Base-by-base conservation (phyloP, 2,329 filamentous ascomycete genomes). In the Epichloe aotearoae region DNA sequence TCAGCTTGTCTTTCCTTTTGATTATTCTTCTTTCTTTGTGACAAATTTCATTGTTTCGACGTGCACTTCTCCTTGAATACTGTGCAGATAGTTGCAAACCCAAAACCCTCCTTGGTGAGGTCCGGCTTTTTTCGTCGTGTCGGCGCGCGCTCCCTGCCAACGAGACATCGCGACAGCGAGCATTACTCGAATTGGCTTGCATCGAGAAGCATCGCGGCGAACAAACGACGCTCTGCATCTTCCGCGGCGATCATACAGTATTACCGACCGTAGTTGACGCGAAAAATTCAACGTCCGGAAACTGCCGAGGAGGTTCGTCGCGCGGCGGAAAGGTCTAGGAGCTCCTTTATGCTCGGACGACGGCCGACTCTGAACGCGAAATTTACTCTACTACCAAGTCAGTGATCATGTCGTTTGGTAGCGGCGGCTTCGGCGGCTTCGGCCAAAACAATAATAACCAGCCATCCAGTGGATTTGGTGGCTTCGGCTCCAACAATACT, bases 341-440 rank as follows among this genome's bases (percentile, higher is more conserved):
- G 37, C 20, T 49, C 33, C 14, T 33, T 36, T 26, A 41, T 42
- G 33, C 45, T 47, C 34, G 38, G 40, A 17, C 46, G 30, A 33
- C 30, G 20, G 34, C 49, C 17, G n/a, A 34, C 19, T 23, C 10
- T 42, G 26, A 38, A 46, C 30, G 11, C 23, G 5, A 34, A 37
- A 3, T 4, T 17, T 20, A 26, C n/a, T 17, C 15, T 47, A 47
- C 53, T 47, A 43, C 53, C 49, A 57, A 36, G 11, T 45, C 50
- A 44, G 54, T 50, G 62, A 71, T 56, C 61, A 81, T 81, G 77
- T 77, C 77, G 61, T 77, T 78, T 59, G 72, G 73, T 59, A 69
- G 71, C 56, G 71, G 73, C 55, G 74, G 74, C 60, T 68, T 68
- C 52, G 72, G 73, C 52, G 75, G 77, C 71, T 83, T 83, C 67